These are phyloP conservation scores for Neurospora crassa DNA, from an alignment of 2,329 filamentous ascomycete species.

Conservation along the genomic window DNA sequence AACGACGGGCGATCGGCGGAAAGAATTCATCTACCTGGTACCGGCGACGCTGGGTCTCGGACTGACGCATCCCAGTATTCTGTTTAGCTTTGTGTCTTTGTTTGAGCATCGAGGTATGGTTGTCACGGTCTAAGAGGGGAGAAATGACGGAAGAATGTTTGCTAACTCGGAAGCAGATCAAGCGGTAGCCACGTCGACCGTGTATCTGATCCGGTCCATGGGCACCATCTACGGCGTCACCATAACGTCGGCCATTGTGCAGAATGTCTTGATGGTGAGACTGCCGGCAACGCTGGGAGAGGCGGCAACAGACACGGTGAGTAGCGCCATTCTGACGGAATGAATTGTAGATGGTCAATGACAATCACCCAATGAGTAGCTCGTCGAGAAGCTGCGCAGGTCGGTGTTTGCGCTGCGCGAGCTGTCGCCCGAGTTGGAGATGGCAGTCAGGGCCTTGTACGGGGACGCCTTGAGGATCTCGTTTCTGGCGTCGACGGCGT, in stretches of 20 bases:
- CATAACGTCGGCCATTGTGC: conserved; percentile 49
- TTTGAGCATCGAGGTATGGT: conserved; percentile 50
- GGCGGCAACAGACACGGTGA: conserved; percentile 16
- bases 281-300: conserved; percentile 41
- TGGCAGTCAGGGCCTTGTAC: conserved; percentile 46
- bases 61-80: conserved; percentile 45
- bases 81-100: conserved; percentile 52
- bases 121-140: neutral
- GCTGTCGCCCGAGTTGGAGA: conserved; percentile 44
- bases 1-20: conserved; percentile 38
- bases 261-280: conserved; percentile 45
- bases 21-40: conserved; percentile 46
- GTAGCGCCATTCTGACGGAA: neutral
- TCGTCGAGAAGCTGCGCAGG: conserved; percentile 52
- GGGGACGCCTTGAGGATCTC: conserved; percentile 49
- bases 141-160: neutral
- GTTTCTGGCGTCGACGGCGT: conserved; percentile 43
- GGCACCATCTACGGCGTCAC: conserved; percentile 57
- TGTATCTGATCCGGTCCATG: conserved; percentile 53
- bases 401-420: conserved; percentile 44
- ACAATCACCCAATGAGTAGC: conserved; percentile 24
- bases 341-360: too few species aligned
- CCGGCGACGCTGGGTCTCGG: conserved; percentile 49
- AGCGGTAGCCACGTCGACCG: conserved; percentile 50
- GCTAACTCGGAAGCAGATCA: conserved; percentile 35